Conservation (phyloP, 306 rosid genomes). For the Pyrus communis region DNA sequence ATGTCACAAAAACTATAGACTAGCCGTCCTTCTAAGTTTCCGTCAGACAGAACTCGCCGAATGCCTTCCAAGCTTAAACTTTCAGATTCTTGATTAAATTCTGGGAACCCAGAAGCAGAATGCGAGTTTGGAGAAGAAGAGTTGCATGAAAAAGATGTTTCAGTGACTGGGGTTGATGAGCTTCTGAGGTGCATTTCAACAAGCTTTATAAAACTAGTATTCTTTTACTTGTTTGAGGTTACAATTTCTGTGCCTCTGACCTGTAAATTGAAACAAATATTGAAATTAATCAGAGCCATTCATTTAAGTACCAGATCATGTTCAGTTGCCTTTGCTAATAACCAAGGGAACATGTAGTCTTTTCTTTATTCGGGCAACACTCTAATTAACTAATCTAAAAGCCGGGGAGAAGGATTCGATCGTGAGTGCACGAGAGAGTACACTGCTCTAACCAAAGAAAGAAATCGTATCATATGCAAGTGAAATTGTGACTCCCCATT, state of each 20-base stretch:
- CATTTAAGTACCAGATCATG: neutral
- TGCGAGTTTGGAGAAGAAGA: neutral
- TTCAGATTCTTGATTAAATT: neutral
- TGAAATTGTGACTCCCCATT: too few species aligned
- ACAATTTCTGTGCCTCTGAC: neutral
- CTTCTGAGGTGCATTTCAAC: slow-evolving; percentile 6
- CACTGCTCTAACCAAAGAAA: too few species aligned
- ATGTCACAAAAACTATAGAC: slow-evolving; percentile 4
- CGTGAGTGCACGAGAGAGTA: too few species aligned
- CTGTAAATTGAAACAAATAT: neutral
- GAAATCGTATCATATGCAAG: too few species aligned
- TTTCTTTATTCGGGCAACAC: too few species aligned
- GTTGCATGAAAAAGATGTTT: neutral
- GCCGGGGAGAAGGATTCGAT: neutral
- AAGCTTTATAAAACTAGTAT: neutral
- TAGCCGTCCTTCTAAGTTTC: slow-evolving; percentile 4
- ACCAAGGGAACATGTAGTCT: neutral
- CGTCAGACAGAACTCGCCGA: neutral
- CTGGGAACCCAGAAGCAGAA: neutral
- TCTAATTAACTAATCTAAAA: too few species aligned
- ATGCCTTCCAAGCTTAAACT: neutral
- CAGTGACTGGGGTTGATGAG: neutral
- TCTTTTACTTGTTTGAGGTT: neutral
- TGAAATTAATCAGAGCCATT: neutral
- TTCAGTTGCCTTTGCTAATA: neutral